Evolutionary conservation across 306 rosid species (phyloP), one percentile per base, ranked within the genome.

Genomic region (Dryas drummondii): DNA sequence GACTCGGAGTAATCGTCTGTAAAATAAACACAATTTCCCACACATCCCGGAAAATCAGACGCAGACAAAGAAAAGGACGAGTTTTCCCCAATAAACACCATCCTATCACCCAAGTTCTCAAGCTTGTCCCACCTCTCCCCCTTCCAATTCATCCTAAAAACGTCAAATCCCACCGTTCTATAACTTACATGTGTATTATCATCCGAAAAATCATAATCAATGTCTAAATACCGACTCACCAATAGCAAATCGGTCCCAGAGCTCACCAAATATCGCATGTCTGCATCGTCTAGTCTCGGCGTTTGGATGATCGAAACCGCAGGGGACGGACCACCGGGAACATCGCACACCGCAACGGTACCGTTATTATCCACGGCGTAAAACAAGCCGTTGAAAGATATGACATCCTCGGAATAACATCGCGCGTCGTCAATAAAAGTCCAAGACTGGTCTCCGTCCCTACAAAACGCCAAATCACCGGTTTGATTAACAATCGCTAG

Each of bases 1-100:
- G 37, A 82, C 22, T 90, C 89, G 0, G 86, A 89, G 70, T 86
- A 86, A 78, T 92, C 93, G 74, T 89, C 90, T 1, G 91, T 91
- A 32, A 68, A 90, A 79, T 92, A 90, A 12, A 90, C 81, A 70
- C 89, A 81, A 66, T 87, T 82, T 10, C 88, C 96, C 37, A 61
- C 64, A 57, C 84, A 80, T 50, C 84, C 89, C 5, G 64, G 77
- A 78, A 81, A 84, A 76, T 87, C 90, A 26, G 78, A 66, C 1
- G 96, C 93, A 27, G 73, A 66, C 13, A 89, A 60, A 5, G 87
- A 84, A 32, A 90, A 40, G 3, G 96, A 87, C 11, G 92, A 86
- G 70, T 87, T 92, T 17, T 77, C 86, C 11, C 97, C 92, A 0
- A 92, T 7, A 58, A 91, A 91, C 84, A 91, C 61, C 59, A 76